These are phyloP conservation scores for Auricularia auricula-judae DNA, from an alignment of 768 basidiomycete species.

Conservation along the genomic window DNA sequence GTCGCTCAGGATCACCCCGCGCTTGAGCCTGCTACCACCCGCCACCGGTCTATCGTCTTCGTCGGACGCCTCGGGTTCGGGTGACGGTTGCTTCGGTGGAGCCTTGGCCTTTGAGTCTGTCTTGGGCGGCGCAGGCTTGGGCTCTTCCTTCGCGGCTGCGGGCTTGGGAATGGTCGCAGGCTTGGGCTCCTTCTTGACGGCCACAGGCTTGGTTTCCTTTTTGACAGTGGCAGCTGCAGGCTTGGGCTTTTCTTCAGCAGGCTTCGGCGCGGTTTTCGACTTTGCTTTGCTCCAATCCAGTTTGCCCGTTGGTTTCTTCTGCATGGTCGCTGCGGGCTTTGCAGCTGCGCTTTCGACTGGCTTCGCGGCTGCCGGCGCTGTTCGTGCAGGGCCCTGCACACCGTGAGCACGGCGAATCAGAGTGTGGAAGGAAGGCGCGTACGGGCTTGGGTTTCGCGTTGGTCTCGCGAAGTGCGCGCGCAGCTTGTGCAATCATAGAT, in stretches of 20 bases:
- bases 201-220: background rate
- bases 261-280: background rate
- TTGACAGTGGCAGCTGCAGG: background rate
- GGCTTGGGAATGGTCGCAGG: background rate
- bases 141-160: background rate
- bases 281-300: background rate
- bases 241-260: background rate
- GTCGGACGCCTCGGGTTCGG: background rate
- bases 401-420: background rate
- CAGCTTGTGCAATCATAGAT: background rate
- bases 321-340: background rate
- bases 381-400: background rate
- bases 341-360: background rate
- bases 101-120: background rate
- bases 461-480: background rate
- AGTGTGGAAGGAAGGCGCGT: too few relatives aligned
- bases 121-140: background rate
- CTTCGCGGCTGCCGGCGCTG: background rate
- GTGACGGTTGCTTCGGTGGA: background rate
- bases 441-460: background rate
- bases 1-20: background rate
- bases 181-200: background rate
- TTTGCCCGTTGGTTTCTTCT: background rate
- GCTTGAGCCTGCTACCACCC: background rate
- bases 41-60: background rate